Percentiles rank a stretch among this genome's conserved stretches.
These are phyloP conservation scores for Entelexis sorbosivorans DNA, from an alignment of 1,139 yeast species.

Conservation along the genomic window DNA sequence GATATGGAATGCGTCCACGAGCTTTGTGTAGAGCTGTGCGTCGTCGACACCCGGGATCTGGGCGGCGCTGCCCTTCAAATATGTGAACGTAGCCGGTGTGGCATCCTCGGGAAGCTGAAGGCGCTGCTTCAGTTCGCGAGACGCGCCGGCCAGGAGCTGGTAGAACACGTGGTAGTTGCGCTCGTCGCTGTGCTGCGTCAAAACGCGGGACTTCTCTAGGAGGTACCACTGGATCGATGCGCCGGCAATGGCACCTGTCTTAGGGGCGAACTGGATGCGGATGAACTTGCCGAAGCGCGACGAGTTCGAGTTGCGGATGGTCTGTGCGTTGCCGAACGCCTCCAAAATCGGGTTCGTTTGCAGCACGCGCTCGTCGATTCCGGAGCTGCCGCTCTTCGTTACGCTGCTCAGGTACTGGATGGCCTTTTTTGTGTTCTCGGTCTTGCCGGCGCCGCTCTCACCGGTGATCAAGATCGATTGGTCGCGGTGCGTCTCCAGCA, in stretches of 20 bases:
- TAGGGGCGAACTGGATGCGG: slow-evolving; percentile 58
- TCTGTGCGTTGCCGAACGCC: slow-evolving; percentile 95
- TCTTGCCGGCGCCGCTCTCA: slow-evolving; percentile 97
- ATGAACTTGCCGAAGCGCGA: slow-evolving; percentile 96
- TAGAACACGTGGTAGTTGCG: slow-evolving; percentile 90
- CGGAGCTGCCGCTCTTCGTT: slow-evolving; percentile 25
- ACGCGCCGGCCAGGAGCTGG: slow-evolving; percentile 65
- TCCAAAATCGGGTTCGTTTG: slow-evolving; percentile 94
- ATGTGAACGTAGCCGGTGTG: slow-evolving; percentile 41
- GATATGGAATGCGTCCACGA: slow-evolving; percentile 55
- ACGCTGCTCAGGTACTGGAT: slow-evolving; percentile 84
- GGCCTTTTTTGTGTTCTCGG: slow-evolving; percentile 93
- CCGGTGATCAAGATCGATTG: slow-evolving; percentile 94
- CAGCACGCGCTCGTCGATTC: slow-evolving; percentile 72
- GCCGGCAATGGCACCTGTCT: slow-evolving; percentile 59
- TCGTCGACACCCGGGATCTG: slow-evolving; percentile 67
- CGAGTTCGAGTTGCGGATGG: slow-evolving; percentile 86
- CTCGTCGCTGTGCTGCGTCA: slow-evolving; percentile 63
- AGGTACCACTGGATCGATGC: slow-evolving; percentile 93
- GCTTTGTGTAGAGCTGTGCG: slow-evolving; percentile 47
- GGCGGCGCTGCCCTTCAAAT: slow-evolving; percentile 46
- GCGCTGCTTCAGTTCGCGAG: slow-evolving; percentile 39
- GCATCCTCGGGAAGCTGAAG: slow-evolving; percentile 41
- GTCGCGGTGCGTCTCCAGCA: slow-evolving; percentile 58
- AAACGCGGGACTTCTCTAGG: slow-evolving; percentile 86